Base-by-base conservation (phyloP, 2,329 filamentous ascomycete species). In the Thielaviopsis populi region DNA sequence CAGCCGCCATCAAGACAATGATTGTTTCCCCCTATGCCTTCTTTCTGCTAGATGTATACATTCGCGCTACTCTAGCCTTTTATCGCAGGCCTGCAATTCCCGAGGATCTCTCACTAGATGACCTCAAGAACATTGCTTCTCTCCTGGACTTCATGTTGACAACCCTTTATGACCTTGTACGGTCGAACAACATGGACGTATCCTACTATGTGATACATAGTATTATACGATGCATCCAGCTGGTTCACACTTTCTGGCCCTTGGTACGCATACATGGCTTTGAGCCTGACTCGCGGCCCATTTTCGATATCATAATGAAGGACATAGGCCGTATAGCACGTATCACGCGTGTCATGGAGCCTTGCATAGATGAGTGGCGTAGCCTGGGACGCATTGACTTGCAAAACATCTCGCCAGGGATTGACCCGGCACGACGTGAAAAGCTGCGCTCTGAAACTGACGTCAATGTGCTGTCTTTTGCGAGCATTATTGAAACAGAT, bases 11-110 rank as follows among this genome's bases (percentile, higher is more conserved):
- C 13, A 72, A 69, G 54, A 75, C 77, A 0, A 72, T 73, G 0
- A 68, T 73, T 11, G 67, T 69, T 7, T 71, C 70, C 11, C 69
- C 69, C 2, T 70, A 74, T 13, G 75, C 75, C 0, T 83, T 77
- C 71, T 72, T 78, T 15, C 69, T 84, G 58, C 68, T 83, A 6
- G 76, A 81, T 53, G 74, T 80, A 19, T 83, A 83, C 67, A 70
- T 73, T 24, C 72, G 73, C 33, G 79, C 78, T 1, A 65, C 82
- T 8, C 70, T 72, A 33, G 68, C 69, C 13, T 68, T 75, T 30
- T 60, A 30, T 17, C 15, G 17, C 17, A 37, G 61, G 15, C 56
- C 61, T 8, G 19, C 37, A n/a, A 22, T 63, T 33, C 62, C 65
- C 3, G 40, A 22, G 13, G 65, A 66, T 24, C 33, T 66, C 8